phyloP scores from a whole-genome alignment of 1,284 basidiomycete genomes.

The Moesziomyces antarcticus region DNA sequence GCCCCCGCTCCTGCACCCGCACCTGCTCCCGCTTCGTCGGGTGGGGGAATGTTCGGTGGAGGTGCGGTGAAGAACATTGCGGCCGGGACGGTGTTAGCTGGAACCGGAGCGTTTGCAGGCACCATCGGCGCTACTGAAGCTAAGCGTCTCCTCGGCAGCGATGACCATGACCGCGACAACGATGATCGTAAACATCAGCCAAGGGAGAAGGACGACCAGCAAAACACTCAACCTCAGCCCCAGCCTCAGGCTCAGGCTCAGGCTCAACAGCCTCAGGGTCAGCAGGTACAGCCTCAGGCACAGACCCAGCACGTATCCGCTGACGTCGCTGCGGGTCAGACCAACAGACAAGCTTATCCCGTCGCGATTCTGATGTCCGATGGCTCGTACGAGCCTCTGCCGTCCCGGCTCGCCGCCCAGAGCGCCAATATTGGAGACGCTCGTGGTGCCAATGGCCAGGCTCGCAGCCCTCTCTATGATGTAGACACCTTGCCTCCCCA shows the following conservation, averaged over 20 bases:
- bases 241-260: neutral
- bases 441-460: neutral
- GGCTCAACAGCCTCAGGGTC: too few species aligned
- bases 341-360: neutral
- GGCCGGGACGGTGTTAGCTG: constrained; percentile 13
- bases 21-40: neutral
- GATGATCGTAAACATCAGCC: neutral
- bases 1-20: neutral
- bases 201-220: neutral
- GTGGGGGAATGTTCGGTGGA: constrained; percentile 13
- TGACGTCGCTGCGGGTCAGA: neutral
- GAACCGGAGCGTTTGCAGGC: constrained; percentile 15
- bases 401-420: neutral
- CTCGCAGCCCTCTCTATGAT: too few species aligned
- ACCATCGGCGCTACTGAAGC: constrained; percentile 19
- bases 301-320: neutral
- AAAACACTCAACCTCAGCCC: neutral
- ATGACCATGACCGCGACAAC: neutral
- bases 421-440: neutral
- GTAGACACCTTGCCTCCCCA: too few species aligned
- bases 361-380: constrained; percentile 17
- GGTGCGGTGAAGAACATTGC: constrained; percentile 1
- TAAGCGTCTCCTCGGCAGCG: constrained; percentile 6
- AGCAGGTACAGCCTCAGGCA: too few species aligned
- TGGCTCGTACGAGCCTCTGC: neutral